phyloP scores from a whole-genome alignment of 768 basidiomycete genomes.

The Psilocybe sp. region DNA sequence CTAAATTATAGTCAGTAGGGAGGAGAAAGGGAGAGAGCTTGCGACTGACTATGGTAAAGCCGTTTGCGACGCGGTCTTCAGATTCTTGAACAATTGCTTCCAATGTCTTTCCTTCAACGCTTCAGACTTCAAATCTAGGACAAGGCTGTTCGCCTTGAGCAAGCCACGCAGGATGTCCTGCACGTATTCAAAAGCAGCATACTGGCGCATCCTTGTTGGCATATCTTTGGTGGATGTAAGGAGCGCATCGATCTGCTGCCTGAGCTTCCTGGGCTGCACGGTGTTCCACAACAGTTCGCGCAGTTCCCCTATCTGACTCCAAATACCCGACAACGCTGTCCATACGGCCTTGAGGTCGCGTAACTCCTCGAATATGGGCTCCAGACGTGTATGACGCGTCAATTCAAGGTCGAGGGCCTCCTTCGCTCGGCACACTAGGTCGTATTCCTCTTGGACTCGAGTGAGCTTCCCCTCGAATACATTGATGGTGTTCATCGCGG shows the following conservation, averaged over 20 bases:
- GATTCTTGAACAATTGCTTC: conserved; percentile 92
- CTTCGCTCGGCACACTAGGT: conserved; percentile 93
- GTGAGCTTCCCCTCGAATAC: conserved; percentile 91
- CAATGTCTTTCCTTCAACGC: conserved; percentile 97
- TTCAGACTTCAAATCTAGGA: conserved; percentile 96
- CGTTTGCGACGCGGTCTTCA: conserved; percentile 73
- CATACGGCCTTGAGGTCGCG: conserved; percentile 97
- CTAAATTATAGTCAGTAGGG: conserved; percentile 34
- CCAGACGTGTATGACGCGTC: conserved; percentile 83
- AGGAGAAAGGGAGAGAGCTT: neutral
- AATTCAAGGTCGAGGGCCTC: conserved; percentile 95
- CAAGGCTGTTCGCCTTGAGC: conserved; percentile 84
- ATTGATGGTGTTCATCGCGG: conserved; percentile 93
- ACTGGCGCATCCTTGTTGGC: conserved; percentile 98
- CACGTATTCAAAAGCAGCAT: conserved; percentile 97
- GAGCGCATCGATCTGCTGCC: conserved; percentile 91
- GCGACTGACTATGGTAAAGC: conserved; percentile 65
- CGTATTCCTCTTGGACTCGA: conserved; percentile 91
- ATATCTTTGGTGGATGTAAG: conserved; percentile 95
- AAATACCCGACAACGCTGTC: conserved; percentile 97
- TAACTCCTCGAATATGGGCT: conserved; percentile 93
- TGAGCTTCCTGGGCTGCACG: conserved; percentile 90
- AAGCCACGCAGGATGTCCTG: conserved; percentile 85
- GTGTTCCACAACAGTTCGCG: conserved; percentile 88
- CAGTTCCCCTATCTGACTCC: conserved; percentile 89